A percentile compares a stretch with the other conserved stretches of the same genome.
These are phyloP conservation scores for Aspergillus novofumigatus DNA, from an alignment of 2,329 filamentous ascomycete species.

Conservation along the genomic window DNA sequence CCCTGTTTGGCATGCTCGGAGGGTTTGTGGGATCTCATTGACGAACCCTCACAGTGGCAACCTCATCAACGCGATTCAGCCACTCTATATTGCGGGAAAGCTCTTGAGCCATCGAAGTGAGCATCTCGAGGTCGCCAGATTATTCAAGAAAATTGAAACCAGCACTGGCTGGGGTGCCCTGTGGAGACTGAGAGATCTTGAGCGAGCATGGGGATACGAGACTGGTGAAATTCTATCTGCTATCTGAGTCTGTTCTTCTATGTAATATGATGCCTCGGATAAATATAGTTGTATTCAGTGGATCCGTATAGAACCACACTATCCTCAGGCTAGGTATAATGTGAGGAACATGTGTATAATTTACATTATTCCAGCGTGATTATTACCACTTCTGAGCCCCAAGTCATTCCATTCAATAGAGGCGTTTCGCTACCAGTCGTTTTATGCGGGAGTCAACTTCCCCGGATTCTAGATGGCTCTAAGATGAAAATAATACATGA, in stretches of 20 bases:
- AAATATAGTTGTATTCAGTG: background rate
- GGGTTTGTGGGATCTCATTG: slow-evolving; percentile 52
- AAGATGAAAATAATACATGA: no score
- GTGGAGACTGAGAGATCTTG: slow-evolving; percentile 50
- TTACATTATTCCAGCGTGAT: background rate
- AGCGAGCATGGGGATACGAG: slow-evolving; percentile 31
- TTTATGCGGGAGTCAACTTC: background rate
- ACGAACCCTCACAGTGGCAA: slow-evolving; percentile 53
- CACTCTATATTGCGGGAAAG: slow-evolving; percentile 52
- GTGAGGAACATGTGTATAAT: no score
- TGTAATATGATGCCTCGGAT: background rate
- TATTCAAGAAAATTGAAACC: slow-evolving; percentile 47
- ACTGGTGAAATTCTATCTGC: slow-evolving; percentile 19
- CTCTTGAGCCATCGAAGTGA: slow-evolving; percentile 49
- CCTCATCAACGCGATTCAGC: slow-evolving; percentile 55
- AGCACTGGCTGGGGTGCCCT: slow-evolving; percentile 51
- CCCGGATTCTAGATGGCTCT: background rate
- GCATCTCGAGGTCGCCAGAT: slow-evolving; percentile 31
- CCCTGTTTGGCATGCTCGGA: slow-evolving; percentile 51
- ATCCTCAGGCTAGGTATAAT: background rate
- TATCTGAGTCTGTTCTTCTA: slow-evolving; percentile 9
- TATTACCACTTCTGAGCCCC: background rate
- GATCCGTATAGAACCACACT: no score
- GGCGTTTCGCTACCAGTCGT: no score
- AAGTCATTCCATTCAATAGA: background rate